phyloP scores from a whole-genome alignment of 2,329 filamentous ascomycete genomes.

The Sclerotinia spermophila region DNA sequence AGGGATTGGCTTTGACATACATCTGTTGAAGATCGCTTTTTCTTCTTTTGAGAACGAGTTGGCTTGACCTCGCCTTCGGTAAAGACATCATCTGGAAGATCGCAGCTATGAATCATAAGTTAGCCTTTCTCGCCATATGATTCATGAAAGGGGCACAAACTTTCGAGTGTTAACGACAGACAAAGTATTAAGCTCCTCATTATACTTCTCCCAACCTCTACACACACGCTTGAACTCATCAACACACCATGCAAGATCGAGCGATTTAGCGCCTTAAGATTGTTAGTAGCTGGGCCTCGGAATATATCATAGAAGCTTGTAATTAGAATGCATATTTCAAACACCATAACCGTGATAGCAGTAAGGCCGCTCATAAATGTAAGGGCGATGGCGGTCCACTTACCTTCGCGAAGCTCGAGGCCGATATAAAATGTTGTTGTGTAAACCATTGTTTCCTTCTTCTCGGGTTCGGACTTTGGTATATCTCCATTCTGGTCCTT shows the following conservation, averaged over 20 bases:
- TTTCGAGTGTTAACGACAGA: conserved; percentile 72
- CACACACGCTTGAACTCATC: conserved; percentile 84
- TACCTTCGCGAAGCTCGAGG: conserved; percentile 73
- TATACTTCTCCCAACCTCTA: conserved; percentile 69
- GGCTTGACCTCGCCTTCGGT: conserved; percentile 72
- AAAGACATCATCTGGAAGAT: conserved; percentile 89
- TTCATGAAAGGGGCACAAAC: conserved; percentile 49
- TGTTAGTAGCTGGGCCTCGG: conserved; percentile 37
- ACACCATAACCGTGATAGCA: background rate
- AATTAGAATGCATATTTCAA: conserved; percentile 5
- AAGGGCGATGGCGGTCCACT: conserved; percentile 31
- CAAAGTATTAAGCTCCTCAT: conserved; percentile 71
- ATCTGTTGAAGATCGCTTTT: conserved; percentile 35
- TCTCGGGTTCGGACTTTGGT: conserved; percentile 36
- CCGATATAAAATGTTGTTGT: conserved; percentile 96
- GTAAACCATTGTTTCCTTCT: conserved; percentile 52
- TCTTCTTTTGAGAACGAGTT: conserved; percentile 34
- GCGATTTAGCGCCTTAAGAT: conserved; percentile 60
- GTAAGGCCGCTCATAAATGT: background rate
- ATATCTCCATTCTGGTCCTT: conserved; percentile 38
- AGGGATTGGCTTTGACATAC: conserved; percentile 28
- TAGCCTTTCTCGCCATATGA: conserved; percentile 24
- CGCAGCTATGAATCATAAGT: conserved; percentile 55
- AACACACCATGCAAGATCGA: conserved; percentile 78
- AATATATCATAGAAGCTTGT: background rate